Evolutionary conservation across 495 filamentous ascomycete genomes (phyloP), one percentile per base, ranked within the genome.

Genomic region (Podospora australis): DNA sequence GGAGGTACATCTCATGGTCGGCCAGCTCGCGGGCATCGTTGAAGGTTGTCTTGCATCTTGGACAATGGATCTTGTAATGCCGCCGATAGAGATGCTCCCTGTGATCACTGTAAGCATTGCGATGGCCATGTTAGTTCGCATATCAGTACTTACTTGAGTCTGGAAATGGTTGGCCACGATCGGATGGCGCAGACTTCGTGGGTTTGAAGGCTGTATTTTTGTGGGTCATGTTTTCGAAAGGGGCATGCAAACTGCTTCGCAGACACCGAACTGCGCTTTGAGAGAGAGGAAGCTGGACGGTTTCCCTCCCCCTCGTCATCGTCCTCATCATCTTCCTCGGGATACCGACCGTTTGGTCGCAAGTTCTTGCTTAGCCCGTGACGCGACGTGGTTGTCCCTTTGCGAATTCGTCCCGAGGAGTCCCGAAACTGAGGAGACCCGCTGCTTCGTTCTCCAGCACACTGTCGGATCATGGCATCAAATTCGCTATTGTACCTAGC

Each of bases 61-160:
- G 52, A 17, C 62, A 65, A 38, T 63, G 55, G 2, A 50, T 49
- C 30, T 51, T 60, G 49, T 58, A 59, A 29, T 65, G 62, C 10
- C 41, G 50, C 11, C 62, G 52, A 29, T 61, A 61, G 8, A 65
- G 47, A 34, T 65, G 62, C 40, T 65, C 62, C 40, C 62, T 65
- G 23, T n/a, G n/a, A 1, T 14, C 14, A 10, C 11, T 8, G 47
- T 60, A 28, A 57, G 55, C 14, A 6, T 6, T 46, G n/a, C 1
- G 22, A 23, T 17, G 2, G 6, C 22, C 10, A 24, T 10, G 4
- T 25, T 3, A 14, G 6, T 3, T 17, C 2, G n/a, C 11, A 17
- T 11, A 14, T 1, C 14, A 7, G 26, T 23, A 44, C 52, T 10
- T 51, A 56, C 61, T 64, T 64, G 20, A 64, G 30, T 23, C 61